Conservation (phyloP, 768 basidiomycete genomes). For the Boletus sp. region DNA sequence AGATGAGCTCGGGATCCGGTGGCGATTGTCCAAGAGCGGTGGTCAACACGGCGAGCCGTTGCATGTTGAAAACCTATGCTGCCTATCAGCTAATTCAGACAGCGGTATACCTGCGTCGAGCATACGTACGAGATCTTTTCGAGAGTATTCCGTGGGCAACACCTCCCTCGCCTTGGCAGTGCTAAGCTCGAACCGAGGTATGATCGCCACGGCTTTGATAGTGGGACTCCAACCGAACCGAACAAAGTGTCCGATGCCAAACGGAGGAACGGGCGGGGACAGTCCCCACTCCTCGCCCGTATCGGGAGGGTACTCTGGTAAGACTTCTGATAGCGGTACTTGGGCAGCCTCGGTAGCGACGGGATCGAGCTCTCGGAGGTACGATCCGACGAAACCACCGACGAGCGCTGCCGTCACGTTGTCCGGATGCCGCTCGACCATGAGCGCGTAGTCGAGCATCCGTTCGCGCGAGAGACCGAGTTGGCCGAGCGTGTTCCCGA, state of each 20-base stretch:
- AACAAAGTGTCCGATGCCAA: slow-evolving; percentile 92
- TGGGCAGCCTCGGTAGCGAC: slow-evolving; percentile 79
- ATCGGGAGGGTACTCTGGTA: slow-evolving; percentile 94
- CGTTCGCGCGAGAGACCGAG: slow-evolving; percentile 68
- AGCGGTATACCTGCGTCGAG: background rate
- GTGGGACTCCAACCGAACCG: slow-evolving; percentile 81
- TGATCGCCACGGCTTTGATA: slow-evolving; percentile 91
- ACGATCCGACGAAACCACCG: slow-evolving; percentile 96
- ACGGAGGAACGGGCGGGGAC: slow-evolving; percentile 83
- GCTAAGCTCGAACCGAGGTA: slow-evolving; percentile 93
- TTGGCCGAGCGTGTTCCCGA: slow-evolving; percentile 80
- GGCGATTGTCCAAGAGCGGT: slow-evolving; percentile 89
- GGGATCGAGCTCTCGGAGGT: slow-evolving; percentile 85
- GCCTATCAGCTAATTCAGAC: background rate
- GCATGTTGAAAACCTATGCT: slow-evolving; percentile 91
- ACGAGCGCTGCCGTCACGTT: slow-evolving; percentile 97
- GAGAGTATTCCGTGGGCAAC: slow-evolving; percentile 78
- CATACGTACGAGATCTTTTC: slow-evolving; percentile 77
- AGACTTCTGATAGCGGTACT: slow-evolving; percentile 92
- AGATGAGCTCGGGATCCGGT: slow-evolving; percentile 94
- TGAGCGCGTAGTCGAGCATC: slow-evolving; percentile 92
- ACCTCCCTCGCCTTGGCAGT: slow-evolving; percentile 93
- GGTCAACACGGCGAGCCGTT: slow-evolving; percentile 93
- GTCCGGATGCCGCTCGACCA: slow-evolving; percentile 99
- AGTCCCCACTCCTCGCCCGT: slow-evolving; percentile 91